phyloP scores from a whole-genome alignment of 2,329 filamentous ascomycete genomes.

The Golovinomyces cichoracearum region DNA sequence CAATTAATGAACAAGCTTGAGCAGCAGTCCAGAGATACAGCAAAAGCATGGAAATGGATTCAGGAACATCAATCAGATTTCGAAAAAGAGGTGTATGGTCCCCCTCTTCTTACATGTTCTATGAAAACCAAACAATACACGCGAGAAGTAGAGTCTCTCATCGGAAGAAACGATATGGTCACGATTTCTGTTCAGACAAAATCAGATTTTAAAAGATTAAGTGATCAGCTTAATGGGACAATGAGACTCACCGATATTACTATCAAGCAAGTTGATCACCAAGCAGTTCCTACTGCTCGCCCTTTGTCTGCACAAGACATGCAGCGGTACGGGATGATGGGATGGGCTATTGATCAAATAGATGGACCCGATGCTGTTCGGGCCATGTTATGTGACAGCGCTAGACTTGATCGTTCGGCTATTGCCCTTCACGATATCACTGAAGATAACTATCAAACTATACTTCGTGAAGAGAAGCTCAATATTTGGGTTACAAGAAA shows the following conservation, averaged over 20 bases:
- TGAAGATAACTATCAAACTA: conserved; percentile 39
- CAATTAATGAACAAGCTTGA: conserved; percentile 43
- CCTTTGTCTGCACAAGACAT: conserved; percentile 30
- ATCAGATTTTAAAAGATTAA: conserved; percentile 49
- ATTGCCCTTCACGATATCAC: conserved; percentile 36
- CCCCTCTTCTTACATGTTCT: conserved; percentile 37
- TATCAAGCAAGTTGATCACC: conserved; percentile 31
- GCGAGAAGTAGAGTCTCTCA: conserved; percentile 29
- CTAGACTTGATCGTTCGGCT: conserved; percentile 40
- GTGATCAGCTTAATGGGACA: conserved; percentile 32
- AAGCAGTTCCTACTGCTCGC: conserved; percentile 26
- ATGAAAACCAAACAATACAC: conserved; percentile 33
- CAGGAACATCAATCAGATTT: conserved; percentile 38
- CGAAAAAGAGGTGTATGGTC: conserved; percentile 36
- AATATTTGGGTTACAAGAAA: conserved; percentile 43
- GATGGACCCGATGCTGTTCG: conserved; percentile 61
- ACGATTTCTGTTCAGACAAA: conserved; percentile 50
- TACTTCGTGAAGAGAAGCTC: conserved; percentile 31
- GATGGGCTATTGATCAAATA: conserved; percentile 55
- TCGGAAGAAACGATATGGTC: conserved; percentile 27
- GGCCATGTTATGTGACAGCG: conserved; percentile 62
- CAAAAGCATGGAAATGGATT: conserved; percentile 58
- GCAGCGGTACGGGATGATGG: conserved; percentile 38
- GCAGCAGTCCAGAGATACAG: conserved; percentile 34
- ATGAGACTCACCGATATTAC: conserved; percentile 44